Evolutionary conservation across 2,329 filamentous ascomycete genomes (phyloP), one percentile per base, ranked within the genome.

Genomic region (Xenoacremonium recifei): DNA sequence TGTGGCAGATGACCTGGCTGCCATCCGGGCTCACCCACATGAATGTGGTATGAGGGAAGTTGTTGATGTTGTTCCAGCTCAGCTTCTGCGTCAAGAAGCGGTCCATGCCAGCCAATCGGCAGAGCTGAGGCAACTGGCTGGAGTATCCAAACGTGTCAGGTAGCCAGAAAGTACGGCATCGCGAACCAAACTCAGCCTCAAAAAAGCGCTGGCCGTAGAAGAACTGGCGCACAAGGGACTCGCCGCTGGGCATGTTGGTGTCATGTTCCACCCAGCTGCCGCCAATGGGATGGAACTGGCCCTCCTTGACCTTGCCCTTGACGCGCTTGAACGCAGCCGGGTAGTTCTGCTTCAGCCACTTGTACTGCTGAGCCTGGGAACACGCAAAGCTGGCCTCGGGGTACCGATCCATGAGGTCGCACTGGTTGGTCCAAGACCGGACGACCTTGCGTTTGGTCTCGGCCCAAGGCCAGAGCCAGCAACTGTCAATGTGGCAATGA

Each of bases 31-130:
- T 82, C 21, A 99, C 91, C 93, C 93, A 99, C 67, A 96, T 96
- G 76, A 99, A 99, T 0, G 93, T 97, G 5, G 93, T 97, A 62
- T 97, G 93, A 0, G 93, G 93, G 70, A 97, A 99, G 61, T 87
- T 95, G 71, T 97, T 97, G 77, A 97, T 97, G 64, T 97, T 97
- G 73, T 97, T 97, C 93, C 93, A 99, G 73, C 92, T 97, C 45
- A 99, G 75, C 71, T 99, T 99, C 67, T 99, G 93, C 0, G 93
- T 99, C 59, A 99, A 86, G 73, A 99, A 99, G 23, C 92, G 82
- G 44, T 81, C 87, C 93, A 99, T 97, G 16, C 90, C 92, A n/a
- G 93, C 87, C 20, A 96, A 73, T 4, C 92, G 86, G 62, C 90
- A 97, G 31, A 99, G 74, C 61, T 99, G 93, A 11, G 93, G 93